A percentile compares a stretch with the other conserved stretches of the same genome.
Evolutionary conservation across 1,139 yeast species (phyloP).

Genomic region (Magnusiomyces suaveolens): DNA sequence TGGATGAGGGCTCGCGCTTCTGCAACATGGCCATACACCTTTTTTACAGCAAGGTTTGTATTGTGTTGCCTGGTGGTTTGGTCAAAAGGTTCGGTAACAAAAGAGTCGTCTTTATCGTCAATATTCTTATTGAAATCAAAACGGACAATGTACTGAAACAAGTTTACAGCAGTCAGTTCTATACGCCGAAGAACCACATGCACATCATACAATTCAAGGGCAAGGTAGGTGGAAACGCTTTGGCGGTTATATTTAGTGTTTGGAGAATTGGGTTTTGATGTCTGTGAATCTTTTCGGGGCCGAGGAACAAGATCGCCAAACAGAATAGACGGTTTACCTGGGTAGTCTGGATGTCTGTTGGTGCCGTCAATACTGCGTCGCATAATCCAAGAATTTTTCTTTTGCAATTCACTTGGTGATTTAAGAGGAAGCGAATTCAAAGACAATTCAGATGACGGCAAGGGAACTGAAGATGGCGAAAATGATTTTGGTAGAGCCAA

Average conservation of each 20-base stretch:
- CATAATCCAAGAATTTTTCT: neutral
- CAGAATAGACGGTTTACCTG: constrained; percentile 1
- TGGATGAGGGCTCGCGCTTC: constrained; percentile 1
- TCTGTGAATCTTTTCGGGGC: neutral
- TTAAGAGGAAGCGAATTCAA: neutral
- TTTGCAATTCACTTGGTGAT: neutral
- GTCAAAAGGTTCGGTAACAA: constrained; percentile 4
- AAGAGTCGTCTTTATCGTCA: constrained; percentile 2
- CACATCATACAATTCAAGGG: constrained; percentile 17
- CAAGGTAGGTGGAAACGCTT: constrained; percentile 15
- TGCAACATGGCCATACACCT: neutral
- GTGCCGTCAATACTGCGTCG: neutral
- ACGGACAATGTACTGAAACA: constrained; percentile 18
- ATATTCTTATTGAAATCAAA: neutral
- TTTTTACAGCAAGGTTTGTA: neutral
- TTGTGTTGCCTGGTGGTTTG: too few species aligned
- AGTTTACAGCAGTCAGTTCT: constrained; percentile 20
- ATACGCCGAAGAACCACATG: constrained; percentile 21
- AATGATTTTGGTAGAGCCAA: neutral
- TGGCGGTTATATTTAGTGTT: too few species aligned
- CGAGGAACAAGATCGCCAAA: constrained; percentile 2
- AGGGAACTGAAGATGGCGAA: neutral
- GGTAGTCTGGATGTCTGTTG: neutral
- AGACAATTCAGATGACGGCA: neutral
- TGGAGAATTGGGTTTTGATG: too few species aligned